Evolutionary conservation across 1,139 yeast genomes (phyloP).

Genomic region (Yamadazyma sp.): DNA sequence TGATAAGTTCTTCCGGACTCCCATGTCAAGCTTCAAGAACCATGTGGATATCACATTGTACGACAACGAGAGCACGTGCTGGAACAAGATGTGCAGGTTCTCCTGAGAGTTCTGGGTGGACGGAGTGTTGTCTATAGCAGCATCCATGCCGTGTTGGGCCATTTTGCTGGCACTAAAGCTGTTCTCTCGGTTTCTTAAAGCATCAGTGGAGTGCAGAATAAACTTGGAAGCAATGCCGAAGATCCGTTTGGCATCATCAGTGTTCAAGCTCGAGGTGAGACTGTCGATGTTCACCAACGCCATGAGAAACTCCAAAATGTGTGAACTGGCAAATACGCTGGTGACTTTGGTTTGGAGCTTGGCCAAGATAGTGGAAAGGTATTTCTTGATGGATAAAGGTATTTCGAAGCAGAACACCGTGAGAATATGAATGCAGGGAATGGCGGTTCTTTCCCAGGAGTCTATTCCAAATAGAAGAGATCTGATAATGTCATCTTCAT

Average conservation of each 20-base stretch:
- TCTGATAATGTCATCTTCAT: constrained; percentile 68
- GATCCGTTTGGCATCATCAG: constrained; percentile 75
- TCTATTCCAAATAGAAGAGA: constrained; percentile 64
- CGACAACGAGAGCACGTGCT: constrained; percentile 62
- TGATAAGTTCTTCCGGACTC: constrained; percentile 59
- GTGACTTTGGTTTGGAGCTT: constrained; percentile 75
- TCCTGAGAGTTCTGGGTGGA: constrained; percentile 46
- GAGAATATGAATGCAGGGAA: constrained; percentile 74
- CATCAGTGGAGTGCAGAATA: constrained; percentile 68
- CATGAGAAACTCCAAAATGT: constrained; percentile 71
- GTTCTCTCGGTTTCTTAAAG: constrained; percentile 24
- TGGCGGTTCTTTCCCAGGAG: constrained; percentile 78
- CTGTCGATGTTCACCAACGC: constrained; percentile 67
- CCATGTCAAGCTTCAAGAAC: constrained; percentile 64
- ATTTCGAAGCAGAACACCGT: constrained; percentile 80
- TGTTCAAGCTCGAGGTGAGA: constrained; percentile 68
- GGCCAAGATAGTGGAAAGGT: constrained; percentile 61
- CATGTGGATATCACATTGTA: constrained; percentile 70
- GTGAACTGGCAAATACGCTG: constrained; percentile 66
- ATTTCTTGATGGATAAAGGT: constrained; percentile 72
- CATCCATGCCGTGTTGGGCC: constrained; percentile 41
- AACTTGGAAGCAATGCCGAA: constrained; percentile 83
- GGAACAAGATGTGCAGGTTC: constrained; percentile 51
- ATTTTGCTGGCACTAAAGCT: constrained; percentile 7
- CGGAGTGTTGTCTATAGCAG: constrained; percentile 43